Percentiles rank a stretch among this genome's conserved stretches.
These are phyloP conservation scores for Diaporthe velutina DNA, from an alignment of 2,329 filamentous ascomycete genomes.

Conservation along the genomic window DNA sequence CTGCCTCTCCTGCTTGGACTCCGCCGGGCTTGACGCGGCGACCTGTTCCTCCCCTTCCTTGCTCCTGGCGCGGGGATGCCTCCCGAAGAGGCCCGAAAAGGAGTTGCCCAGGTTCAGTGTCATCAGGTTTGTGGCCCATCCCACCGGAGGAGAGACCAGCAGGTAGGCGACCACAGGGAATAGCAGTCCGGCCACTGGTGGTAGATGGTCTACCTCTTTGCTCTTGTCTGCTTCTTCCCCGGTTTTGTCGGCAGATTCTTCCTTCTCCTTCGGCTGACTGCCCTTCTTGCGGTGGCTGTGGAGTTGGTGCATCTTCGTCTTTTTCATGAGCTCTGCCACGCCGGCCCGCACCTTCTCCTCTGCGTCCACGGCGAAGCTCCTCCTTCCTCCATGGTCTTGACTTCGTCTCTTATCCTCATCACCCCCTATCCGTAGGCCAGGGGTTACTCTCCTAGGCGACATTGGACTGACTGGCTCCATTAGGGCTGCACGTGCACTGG, in stretches of 20 bases:
- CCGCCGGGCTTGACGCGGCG: not conserved
- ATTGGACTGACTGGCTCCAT: conserved; percentile 45
- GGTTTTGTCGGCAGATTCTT: not conserved
- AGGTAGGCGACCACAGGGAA: conserved; percentile 66
- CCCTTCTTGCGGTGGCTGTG: conserved; percentile 29
- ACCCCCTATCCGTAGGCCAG: conserved; percentile 64
- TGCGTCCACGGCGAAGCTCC: conserved; percentile 52
- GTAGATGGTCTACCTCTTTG: conserved; percentile 44
- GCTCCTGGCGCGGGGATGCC: conserved; percentile 33
- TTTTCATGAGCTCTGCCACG: conserved; percentile 62
- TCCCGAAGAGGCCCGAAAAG: conserved; percentile 43
- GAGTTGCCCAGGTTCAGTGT: conserved; percentile 66
- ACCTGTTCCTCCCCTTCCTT: conserved; percentile 29
- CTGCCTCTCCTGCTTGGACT: conserved; percentile 48
- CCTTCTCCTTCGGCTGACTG: conserved; percentile 11
- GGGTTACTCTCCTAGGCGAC: conserved; percentile 41
- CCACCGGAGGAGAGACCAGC: conserved; percentile 76
- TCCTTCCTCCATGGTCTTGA: conserved; percentile 50
- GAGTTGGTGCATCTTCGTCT: conserved; percentile 51
- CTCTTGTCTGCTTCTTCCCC: conserved; percentile 41
- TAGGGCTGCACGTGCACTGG: conserved; percentile 50
- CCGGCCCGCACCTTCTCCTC: conserved; percentile 63
- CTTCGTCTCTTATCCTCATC: conserved; percentile 59
- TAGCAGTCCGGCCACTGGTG: conserved; percentile 50
- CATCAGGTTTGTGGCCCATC: conserved; percentile 70